Conservation (phyloP, 441 rosid species). For the California macrophylla region DNA sequence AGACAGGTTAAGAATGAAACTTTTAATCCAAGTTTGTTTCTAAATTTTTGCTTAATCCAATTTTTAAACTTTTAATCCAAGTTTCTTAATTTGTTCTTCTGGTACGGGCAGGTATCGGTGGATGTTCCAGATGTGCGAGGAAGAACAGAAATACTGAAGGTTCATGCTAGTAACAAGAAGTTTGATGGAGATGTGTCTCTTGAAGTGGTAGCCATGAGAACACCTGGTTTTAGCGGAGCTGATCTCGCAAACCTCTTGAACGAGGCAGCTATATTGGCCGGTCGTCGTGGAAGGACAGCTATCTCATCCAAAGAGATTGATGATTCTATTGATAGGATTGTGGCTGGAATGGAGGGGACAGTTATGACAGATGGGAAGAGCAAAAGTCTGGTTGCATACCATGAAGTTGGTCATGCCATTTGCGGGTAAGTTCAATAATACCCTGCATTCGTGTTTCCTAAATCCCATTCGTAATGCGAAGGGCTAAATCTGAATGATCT, state of each 20-base stretch:
- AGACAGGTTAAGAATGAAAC: conserved; percentile 49
- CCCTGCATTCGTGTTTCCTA: not conserved
- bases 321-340: conserved; percentile 92
- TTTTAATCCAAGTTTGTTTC: not conserved
- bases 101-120: conserved; percentile 46
- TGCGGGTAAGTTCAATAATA: conserved; percentile 57
- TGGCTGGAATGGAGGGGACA: conserved; percentile 97
- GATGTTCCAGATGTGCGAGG: conserved; percentile 88
- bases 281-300: conserved; percentile 81
- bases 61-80: not conserved
- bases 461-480: not conserved
- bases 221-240: conserved; percentile 94
- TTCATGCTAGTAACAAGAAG: conserved; percentile 77
- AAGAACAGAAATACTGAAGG: conserved; percentile 83
- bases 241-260: conserved; percentile 94
- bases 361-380: conserved; percentile 97
- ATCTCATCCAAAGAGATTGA: conserved; percentile 85
- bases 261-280: conserved; percentile 92
- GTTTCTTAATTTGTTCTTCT: not conserved
- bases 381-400: conserved; percentile 90
- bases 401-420: conserved; percentile 87
- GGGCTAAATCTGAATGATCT: conserved; percentile 3
- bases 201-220: conserved; percentile 86
- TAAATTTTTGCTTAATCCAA: not conserved
- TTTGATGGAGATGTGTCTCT: conserved; percentile 80